Conservation (phyloP, 2,329 filamentous ascomycete species). For the Aschersonia sp. region DNA sequence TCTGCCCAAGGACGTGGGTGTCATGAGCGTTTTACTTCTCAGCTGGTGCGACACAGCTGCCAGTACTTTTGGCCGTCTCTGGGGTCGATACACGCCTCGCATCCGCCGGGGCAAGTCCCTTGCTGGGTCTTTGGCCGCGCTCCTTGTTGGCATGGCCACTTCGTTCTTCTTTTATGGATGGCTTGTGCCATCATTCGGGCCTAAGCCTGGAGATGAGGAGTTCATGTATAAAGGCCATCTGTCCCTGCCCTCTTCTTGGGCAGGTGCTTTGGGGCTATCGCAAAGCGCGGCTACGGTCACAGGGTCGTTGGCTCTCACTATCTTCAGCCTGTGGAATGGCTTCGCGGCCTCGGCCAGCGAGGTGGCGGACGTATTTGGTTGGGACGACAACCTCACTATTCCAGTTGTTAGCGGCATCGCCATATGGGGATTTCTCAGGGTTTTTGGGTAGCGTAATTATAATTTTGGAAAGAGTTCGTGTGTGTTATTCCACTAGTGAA, state of each 20-base stretch:
- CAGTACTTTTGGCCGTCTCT: constrained; percentile 82
- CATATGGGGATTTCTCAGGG: constrained; percentile 80
- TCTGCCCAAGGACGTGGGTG: constrained; percentile 85
- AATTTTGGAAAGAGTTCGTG: not conserved
- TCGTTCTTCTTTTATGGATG: constrained; percentile 82
- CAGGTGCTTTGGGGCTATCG: constrained; percentile 46
- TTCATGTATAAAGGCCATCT: constrained; percentile 70
- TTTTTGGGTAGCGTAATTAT: constrained; percentile 48
- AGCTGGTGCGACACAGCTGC: constrained; percentile 98
- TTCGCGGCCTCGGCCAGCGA: constrained; percentile 80
- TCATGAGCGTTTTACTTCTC: constrained; percentile 77
- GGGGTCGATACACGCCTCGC: constrained; percentile 76
- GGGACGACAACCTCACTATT: constrained; percentile 97
- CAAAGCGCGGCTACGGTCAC: constrained; percentile 45
- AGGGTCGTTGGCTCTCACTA: constrained; percentile 58
- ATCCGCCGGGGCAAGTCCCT: constrained; percentile 82
- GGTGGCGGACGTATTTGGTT: constrained; percentile 78
- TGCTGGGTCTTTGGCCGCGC: constrained; percentile 76
- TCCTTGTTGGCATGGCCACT: constrained; percentile 66
- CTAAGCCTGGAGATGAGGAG: constrained; percentile 53
- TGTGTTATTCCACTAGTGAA: not conserved
- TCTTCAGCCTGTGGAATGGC: constrained; percentile 81
- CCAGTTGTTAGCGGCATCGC: constrained; percentile 79
- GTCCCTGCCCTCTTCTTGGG: constrained; percentile 47
- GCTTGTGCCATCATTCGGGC: constrained; percentile 55